These are phyloP conservation scores for Pseudonitzschia pungens DNA, from an alignment of 108 stramenopile genomes.

Conservation along the genomic window DNA sequence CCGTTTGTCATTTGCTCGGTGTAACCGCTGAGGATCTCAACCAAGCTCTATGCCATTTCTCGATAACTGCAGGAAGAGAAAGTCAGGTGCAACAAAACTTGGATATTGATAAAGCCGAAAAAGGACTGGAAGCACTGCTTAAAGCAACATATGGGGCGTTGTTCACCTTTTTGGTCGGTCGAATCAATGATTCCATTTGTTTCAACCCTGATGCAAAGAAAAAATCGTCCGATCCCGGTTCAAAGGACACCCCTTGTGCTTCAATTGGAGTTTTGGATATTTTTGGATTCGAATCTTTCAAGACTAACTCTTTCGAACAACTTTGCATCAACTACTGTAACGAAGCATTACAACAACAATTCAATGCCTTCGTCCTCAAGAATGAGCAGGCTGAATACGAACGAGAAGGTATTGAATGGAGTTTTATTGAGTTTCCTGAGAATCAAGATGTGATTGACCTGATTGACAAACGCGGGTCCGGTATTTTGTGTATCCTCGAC, in stretches of 20 bases:
- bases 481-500: slow-evolving; percentile 80
- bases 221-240: background rate
- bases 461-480: slow-evolving; percentile 78
- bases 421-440: slow-evolving; percentile 90
- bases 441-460: slow-evolving; percentile 96
- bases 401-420: slow-evolving; percentile 80
- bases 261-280: slow-evolving; percentile 95
- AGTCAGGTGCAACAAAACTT: slow-evolving; percentile 52
- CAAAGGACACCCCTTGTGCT: slow-evolving; percentile 33
- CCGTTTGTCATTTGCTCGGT: slow-evolving; percentile 68
- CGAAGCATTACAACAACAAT: slow-evolving; percentile 90
- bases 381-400: slow-evolving; percentile 88
- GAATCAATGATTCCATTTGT: slow-evolving; percentile 84
- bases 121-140: slow-evolving; percentile 90
- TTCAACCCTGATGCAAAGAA: slow-evolving; percentile 13
- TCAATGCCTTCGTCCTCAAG: slow-evolving; percentile 84
- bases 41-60: slow-evolving; percentile 68
- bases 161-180: slow-evolving; percentile 78
- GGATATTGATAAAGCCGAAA: slow-evolving; percentile 74
- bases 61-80: slow-evolving; percentile 76
- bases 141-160: slow-evolving; percentile 91
- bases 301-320: slow-evolving; percentile 89
- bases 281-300: slow-evolving; percentile 96
- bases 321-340: slow-evolving; percentile 97
- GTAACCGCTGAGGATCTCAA: slow-evolving; percentile 72